These are phyloP conservation scores for peach (Prunus persica) DNA, from an alignment of 306 rosid species.

Conservation along the genomic window Prunus_persica_NCBIv2 NC_034014.1:15386501-15387000, in stretches of 20 bases:
- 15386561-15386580: background rate
- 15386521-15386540: background rate
- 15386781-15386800: no score
- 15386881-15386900: background rate
- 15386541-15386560: background rate
- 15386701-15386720: constrained; percentile 37
- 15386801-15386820: no score
- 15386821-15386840: no score
- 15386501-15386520: background rate
- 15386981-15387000: no score
- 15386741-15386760: background rate
- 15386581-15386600: background rate
- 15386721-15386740: constrained; percentile 2
- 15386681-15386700: constrained; percentile 62
- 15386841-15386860: no score
- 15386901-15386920: background rate
- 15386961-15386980: no score
- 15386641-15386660: constrained; percentile 84
- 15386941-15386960: no score
- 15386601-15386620: background rate
- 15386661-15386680: constrained; percentile 71
- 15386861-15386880: background rate
- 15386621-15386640: constrained; percentile 42
- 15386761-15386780: background rate
- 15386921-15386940: no score